Evolutionary conservation across 164 flowering plant genomes (phyloP).

Genomic region (Chimonanthus praecox): DNA sequence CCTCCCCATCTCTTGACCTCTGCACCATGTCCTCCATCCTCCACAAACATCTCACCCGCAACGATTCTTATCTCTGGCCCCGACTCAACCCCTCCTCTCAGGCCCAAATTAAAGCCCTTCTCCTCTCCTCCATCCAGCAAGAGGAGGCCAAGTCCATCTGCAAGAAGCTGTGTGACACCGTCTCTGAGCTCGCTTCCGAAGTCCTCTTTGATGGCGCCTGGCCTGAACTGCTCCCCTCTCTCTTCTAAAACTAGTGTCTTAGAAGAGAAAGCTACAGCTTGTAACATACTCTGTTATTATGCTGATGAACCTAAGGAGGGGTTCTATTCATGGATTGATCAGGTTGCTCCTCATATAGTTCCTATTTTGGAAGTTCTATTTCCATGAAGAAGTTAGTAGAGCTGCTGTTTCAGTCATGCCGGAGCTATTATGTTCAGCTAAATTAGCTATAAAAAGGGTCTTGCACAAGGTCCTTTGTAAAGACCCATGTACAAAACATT

Average conservation of each 20-base stretch:
- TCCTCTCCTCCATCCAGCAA: constrained; percentile 52
- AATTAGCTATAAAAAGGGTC: too few species aligned
- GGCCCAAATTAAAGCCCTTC: constrained; percentile 52
- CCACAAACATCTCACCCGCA: constrained; percentile 82
- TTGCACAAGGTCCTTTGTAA: too few species aligned
- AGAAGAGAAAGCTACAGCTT: constrained; percentile 67
- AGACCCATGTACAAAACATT: too few species aligned
- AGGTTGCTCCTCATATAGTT: constrained; percentile 21
- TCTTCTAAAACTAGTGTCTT: constrained; percentile 71
- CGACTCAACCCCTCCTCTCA: constrained; percentile 61
- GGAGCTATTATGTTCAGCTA: too few species aligned
- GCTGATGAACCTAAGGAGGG: constrained; percentile 63
- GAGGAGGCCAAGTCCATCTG: constrained; percentile 63
- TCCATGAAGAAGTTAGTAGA: too few species aligned
- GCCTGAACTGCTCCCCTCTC: constrained; percentile 93
- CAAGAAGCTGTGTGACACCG: constrained; percentile 89
- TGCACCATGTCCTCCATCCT: constrained; percentile 95
- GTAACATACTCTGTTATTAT: constrained; percentile 68
- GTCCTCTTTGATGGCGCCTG: constrained; percentile 70
- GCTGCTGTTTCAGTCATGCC: too few species aligned
- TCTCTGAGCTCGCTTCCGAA: constrained; percentile 82
- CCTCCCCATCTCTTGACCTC: constrained; percentile 55
- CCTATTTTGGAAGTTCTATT: too few species aligned
- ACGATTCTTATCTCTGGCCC: constrained; percentile 88
- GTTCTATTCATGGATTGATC: constrained; percentile 59